Evolutionary conservation across 108 stramenopile genomes (phyloP).

Genomic region (Discostella stelligeroides): DNA sequence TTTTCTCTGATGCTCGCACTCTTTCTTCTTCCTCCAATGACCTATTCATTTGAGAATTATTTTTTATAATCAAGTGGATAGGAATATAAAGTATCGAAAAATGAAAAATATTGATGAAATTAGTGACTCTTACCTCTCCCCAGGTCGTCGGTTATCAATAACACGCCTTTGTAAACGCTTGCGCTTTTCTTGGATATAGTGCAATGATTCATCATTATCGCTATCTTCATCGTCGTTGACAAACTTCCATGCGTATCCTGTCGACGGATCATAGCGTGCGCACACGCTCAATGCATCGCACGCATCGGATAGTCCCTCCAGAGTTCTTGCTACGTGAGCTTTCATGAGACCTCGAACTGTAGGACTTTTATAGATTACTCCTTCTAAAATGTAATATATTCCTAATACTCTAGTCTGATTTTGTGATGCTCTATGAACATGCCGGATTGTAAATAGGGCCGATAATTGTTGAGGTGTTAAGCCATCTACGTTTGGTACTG

Average conservation of each 20-base stretch:
- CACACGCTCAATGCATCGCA: conserved; percentile 74
- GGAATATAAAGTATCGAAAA: no score
- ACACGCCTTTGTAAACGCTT: conserved; percentile 60
- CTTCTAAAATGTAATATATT: conserved; percentile 88
- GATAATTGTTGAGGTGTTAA: conserved; percentile 56
- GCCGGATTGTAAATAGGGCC: conserved; percentile 79
- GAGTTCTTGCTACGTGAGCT: conserved; percentile 72
- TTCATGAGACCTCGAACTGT: conserved; percentile 79
- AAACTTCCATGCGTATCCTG: conserved; percentile 82
- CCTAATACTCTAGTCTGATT: conserved; percentile 69
- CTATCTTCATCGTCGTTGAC: conserved; percentile 45
- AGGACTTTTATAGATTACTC: conserved; percentile 84
- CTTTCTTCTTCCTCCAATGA: conserved; percentile 88
- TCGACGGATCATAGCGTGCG: conserved; percentile 77
- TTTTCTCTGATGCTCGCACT: conserved; percentile 77
- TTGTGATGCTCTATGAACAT: conserved; percentile 67
- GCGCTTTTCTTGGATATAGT: conserved; percentile 57
- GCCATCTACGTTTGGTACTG: conserved; percentile 59
- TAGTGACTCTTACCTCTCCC: conserved; percentile 50
- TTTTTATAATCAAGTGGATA: no score
- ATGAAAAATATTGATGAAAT: no score
- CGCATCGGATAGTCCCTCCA: conserved; percentile 70
- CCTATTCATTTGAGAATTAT: no score
- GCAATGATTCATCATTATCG: conserved; percentile 57
- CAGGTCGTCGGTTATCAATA: conserved; percentile 75